These are phyloP conservation scores for Backusella macrospora DNA, from an alignment of 192 early-diverging fungal species.

Conservation along the genomic window DNA sequence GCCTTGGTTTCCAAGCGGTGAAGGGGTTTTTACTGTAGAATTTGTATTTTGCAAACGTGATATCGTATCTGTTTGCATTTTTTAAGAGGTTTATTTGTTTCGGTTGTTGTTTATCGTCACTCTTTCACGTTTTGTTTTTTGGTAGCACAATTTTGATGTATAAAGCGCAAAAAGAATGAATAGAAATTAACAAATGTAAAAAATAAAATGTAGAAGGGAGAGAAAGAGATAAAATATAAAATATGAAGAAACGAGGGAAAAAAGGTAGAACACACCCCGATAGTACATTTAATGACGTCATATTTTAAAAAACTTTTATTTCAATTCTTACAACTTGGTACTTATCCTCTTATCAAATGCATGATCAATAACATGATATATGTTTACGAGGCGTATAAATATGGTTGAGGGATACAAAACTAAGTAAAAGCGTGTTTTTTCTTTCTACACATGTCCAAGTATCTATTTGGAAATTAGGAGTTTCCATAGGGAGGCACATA, in stretches of 20 bases:
- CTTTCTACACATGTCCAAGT: slow-evolving; percentile 16
- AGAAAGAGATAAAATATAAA: slow-evolving; percentile 13
- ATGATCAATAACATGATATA: slow-evolving; percentile 12
- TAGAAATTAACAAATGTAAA: slow-evolving; percentile 1
- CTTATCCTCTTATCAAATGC: slow-evolving; percentile 4
- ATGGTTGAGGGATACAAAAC: slow-evolving; percentile 10
- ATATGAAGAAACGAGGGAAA: slow-evolving; percentile 12
- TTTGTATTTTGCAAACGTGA: slow-evolving; percentile 11
- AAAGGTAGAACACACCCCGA: slow-evolving; percentile 1
- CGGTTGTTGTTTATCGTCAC: background rate
- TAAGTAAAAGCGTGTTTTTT: slow-evolving; percentile 3
- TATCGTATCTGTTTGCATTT: slow-evolving; percentile 19
- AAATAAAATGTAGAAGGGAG: slow-evolving; percentile 13
- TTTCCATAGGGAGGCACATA: background rate
- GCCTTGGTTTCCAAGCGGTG: slow-evolving; percentile 15
- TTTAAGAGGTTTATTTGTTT: background rate
- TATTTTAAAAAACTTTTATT: slow-evolving; percentile 7
- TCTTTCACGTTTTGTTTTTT: background rate
- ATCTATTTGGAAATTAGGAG: slow-evolving; percentile 12
- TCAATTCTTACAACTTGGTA: slow-evolving; percentile 2
- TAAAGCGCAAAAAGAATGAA: background rate
- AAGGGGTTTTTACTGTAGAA: slow-evolving; percentile 23
- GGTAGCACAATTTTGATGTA: background rate
- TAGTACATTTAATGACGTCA: background rate
- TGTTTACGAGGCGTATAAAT: slow-evolving; percentile 9